Base-by-base conservation (phyloP, 2,329 filamentous ascomycete genomes). In the Claviceps africana region DNA sequence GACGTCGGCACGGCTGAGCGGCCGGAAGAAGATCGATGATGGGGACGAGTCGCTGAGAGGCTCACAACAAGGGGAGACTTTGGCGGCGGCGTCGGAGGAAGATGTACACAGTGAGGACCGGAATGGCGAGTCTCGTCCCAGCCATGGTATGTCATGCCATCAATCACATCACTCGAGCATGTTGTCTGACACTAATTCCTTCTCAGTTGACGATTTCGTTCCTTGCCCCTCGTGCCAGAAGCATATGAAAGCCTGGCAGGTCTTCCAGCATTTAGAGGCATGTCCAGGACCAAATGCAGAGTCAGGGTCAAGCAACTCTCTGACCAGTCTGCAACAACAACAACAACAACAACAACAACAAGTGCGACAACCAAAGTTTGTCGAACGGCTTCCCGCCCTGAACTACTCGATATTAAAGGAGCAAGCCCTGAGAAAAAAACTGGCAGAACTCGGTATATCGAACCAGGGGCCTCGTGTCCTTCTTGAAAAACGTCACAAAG, bases 371-470 rank as follows among this genome's bases (percentile, higher is more conserved):
- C 44, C 31, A 33, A 54, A 35, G 19, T 33, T 28, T 9, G 72
- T 57, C 22, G 82, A 88, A 48, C 79, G 85, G 35, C 72, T 96
- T 10, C 85, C 93, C 0, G 81, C 86, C 10, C 74, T 96, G 19
- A 93, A 88, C 61, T 97, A 96, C 66, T 85, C 83, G 22, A 77
- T 95, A 64, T 70, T 95, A n/a, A 95, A 85, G 63, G 91, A 97
- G 22, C 71, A 68, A 0, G 78, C 79, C 2, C 72, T 98, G 50
- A 80, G 83, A 48, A 93, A 87, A 63, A 97, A 95, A 67, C 71
- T 98, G 43, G 66, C 73, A 19, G 88, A 95, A 2, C 73, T 93
- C 1, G 88, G 90, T 1, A 82, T 97, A 53, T 83, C 88, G 0
- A 77, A 75, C 10, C 74, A 71, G 54, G 93, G 93, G 1, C 67